phyloP scores from a whole-genome alignment of 2,329 filamentous ascomycete species.

The Neobulgaria alba region DNA sequence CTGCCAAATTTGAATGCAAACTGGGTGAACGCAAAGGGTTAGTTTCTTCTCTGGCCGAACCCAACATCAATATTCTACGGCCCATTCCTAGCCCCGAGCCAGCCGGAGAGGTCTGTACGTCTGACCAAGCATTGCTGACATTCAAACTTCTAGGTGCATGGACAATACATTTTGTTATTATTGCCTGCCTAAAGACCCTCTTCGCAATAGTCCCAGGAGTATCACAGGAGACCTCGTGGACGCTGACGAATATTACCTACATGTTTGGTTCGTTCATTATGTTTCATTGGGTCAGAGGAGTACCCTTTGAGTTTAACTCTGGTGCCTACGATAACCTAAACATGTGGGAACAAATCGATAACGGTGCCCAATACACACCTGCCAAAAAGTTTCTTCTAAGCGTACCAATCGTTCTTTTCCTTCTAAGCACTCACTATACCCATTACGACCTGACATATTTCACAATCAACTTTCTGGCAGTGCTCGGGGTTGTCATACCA shows the following conservation, averaged over 20 bases:
- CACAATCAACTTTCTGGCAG: constrained; percentile 90
- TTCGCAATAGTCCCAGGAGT: constrained; percentile 95
- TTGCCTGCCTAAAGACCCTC: constrained; percentile 84
- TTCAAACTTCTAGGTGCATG: constrained; percentile 63
- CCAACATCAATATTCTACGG: no score
- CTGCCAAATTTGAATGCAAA: constrained; percentile 94
- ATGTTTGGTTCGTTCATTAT: constrained; percentile 99
- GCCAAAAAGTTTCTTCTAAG: constrained; percentile 97
- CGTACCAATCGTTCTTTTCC: constrained; percentile 88
- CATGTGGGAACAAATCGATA: constrained; percentile 99
- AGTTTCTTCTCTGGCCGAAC: no score
- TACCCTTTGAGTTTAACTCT: constrained; percentile 97
- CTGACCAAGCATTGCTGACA: constrained; percentile 9
- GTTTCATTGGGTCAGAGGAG: constrained; percentile 98
- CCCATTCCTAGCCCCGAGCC: no score
- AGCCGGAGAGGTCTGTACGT: no score
- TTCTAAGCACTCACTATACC: constrained; percentile 97
- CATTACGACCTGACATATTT: constrained; percentile 98
- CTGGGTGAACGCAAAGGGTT: constrained; percentile 99
- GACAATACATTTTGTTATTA: constrained; percentile 94
- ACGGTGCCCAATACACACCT: constrained; percentile 95
- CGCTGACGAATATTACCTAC: constrained; percentile 95
- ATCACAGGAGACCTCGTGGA: constrained; percentile 98
- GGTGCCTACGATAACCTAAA: constrained; percentile 99
- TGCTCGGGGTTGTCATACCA: constrained; percentile 86